Evolutionary conservation across 495 filamentous ascomycete species (phyloP), one percentile per base, ranked within the genome.

Genomic region (Aspergillus bertholletiae): DNA sequence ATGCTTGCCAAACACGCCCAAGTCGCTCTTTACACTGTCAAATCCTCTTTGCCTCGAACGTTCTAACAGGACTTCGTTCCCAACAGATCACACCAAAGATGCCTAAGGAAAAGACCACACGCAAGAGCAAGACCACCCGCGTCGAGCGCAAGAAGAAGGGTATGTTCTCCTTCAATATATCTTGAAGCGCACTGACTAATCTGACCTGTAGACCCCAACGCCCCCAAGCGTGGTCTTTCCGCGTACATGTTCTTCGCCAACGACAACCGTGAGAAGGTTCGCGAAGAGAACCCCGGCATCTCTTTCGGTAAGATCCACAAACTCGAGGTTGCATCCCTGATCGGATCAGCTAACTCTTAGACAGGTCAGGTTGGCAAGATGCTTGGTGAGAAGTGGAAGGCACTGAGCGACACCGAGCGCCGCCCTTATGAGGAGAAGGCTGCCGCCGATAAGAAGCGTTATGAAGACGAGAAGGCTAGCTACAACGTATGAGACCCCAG

Each of bases 191-290:
- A 22, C 39, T 22, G 39, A 52, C 59, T 43, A 41, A 62, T 49
- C 22, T 32, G 44, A 11, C 7, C 15, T 57, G 34, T 59, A 97
- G 94, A 98, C 73, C 94, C 94, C 75, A 97, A 97, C 72, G 92
- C 92, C 45, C 94, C 94, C 68, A 99, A 97, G 89, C 89, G 94
- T 76, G 95, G 92, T 76, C 89, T 99, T 46, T 99, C 94, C 20
- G 94, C 95, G 48, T 99, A 99, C 84, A 99, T 99, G 94, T 99
- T 97, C 85, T 99, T 99, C 71, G 94, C 94, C 82, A 97, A 97
- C 65, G 95, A 97, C 71, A 88, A 96, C 74, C 92, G 94, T 62
- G 94, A 97, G 62, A 96, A 94, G 72, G 94, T 99, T 62, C 89
- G 93, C 66, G 89, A 95, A 69, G 94, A 99, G 75, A 97, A 99